Percentiles rank a stretch among this genome's conserved stretches.
Conservation (phyloP, 371 early-diverging fungal genomes). For the Circinella umbellata region DNA sequence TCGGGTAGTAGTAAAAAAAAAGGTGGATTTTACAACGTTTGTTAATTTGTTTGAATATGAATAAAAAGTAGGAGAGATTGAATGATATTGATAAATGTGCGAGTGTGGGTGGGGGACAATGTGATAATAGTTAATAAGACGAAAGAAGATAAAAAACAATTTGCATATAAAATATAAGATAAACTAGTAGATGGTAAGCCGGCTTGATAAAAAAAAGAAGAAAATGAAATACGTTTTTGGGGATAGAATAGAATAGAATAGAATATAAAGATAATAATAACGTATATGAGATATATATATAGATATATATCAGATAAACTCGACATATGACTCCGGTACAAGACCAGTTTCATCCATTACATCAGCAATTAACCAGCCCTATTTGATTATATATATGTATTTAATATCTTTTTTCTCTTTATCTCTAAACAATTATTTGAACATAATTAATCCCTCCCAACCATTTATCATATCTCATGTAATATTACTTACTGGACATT, state of each 20-base stretch:
- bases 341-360: conserved; percentile 64
- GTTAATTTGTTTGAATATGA: neutral
- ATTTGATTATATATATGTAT: neutral
- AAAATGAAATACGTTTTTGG: neutral
- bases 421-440: too few relatives aligned
- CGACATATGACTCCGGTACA: conserved; percentile 76
- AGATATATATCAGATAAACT: conserved; percentile 34
- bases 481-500: conserved; percentile 48
- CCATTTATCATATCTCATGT: too few relatives aligned
- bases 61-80: neutral
- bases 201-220: conserved; percentile 4
- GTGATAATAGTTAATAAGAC: neutral
- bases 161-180: conserved; percentile 10
- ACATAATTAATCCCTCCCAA: too few relatives aligned
- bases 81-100: neutral
- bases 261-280: neutral
- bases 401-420: too few relatives aligned
- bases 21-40: neutral
- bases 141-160: neutral
- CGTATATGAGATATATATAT: neutral
- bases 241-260: neutral
- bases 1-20: too few relatives aligned
- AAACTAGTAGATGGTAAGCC: conserved; percentile 7
- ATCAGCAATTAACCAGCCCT: conserved; percentile 76
- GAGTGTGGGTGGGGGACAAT: neutral